These are phyloP conservation scores for Psilocybe azurescens DNA, from an alignment of 768 basidiomycete genomes.

Conservation along the genomic window DNA sequence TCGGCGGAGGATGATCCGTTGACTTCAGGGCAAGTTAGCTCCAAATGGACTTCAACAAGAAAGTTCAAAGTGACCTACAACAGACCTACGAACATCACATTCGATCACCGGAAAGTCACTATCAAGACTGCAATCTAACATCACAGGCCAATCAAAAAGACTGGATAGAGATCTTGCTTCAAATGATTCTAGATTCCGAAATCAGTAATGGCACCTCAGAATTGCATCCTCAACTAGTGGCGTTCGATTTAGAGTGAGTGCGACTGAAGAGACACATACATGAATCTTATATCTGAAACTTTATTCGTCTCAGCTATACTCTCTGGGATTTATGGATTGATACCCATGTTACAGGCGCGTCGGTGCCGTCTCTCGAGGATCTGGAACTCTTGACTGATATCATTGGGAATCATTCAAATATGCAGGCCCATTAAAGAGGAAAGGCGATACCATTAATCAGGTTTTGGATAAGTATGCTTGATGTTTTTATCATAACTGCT, in stretches of 20 bases:
- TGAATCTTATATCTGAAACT: background rate
- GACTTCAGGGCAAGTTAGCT: too few relatives aligned
- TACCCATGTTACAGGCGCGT: slow-evolving; percentile 66
- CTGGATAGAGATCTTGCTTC: too few relatives aligned
- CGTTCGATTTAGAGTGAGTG: slow-evolving; percentile 26
- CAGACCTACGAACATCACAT: too few relatives aligned
- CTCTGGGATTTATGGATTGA: slow-evolving; percentile 91
- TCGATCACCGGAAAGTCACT: too few relatives aligned
- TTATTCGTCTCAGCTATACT: slow-evolving; percentile 61
- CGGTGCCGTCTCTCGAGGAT: background rate
- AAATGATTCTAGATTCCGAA: background rate
- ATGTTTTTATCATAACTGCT: too few relatives aligned
- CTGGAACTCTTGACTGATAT: background rate
- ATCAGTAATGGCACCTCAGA: slow-evolving; percentile 1
- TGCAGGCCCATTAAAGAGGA: slow-evolving; percentile 56
- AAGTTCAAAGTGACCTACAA: too few relatives aligned
- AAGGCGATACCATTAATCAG: slow-evolving; percentile 48
- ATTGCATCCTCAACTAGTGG: slow-evolving; percentile 20
- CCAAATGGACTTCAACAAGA: too few relatives aligned
- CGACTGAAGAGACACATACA: background rate
- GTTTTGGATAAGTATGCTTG: slow-evolving; percentile 53
- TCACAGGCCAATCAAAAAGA: too few relatives aligned
- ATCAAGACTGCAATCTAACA: too few relatives aligned
- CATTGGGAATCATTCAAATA: background rate
- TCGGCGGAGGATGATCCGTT: too few relatives aligned